Base-by-base conservation (phyloP, 129 eudicot species). In the Saussurea involucrata region DNA sequence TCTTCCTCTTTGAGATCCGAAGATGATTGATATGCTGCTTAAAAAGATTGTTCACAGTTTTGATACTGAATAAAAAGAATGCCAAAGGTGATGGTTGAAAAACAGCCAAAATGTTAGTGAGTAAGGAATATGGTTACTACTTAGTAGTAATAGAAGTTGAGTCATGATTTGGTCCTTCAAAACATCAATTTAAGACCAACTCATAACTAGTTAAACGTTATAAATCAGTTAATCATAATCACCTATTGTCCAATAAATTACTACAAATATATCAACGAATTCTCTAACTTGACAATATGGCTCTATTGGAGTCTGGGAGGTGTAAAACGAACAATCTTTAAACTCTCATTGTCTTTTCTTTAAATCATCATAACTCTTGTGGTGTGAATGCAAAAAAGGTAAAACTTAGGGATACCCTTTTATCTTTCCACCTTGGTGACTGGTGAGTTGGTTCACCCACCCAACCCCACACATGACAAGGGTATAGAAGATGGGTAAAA, bases 401-500 rank as follows among this genome's bases (percentile, higher is more conserved):
- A 53, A 27, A 53, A 53, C 61, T 53, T 53, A 22, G 61, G 21
- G 60, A 4, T 49, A 49, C 60, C 21, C 46, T 37, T 37, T 4
- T 49, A 58, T 58, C 27, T 13, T 58, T 57, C 63, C 24, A 58
- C 64, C 64, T 58, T 58, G 58, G 58, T 15, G n/a, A n/a, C n/a
- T n/a, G n/a, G n/a, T n/a, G n/a, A n/a, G n/a, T n/a, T 40, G 22
- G 5, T 18, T 18, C 61, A 53, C 61, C 61, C 22, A 53, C 60
- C 60, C n/a, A 22, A 18, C 70, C 73, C 55, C 32, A 71, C 66
- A 78, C 24, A 40, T 68, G 75, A 71, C 36, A 71, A 53, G 18
- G 68, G 37, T 79, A 44, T 79, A 44, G 73, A 72, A 66, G 34
- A 80, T 53, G 69, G 79, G 75, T 73, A 80, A 64, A 73, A 36